A percentile compares a stretch with the other conserved stretches of the same genome.
These are phyloP conservation scores for Trichoderma reesei DNA, from an alignment of 495 filamentous ascomycete genomes.

Conservation along the genomic window DNA sequence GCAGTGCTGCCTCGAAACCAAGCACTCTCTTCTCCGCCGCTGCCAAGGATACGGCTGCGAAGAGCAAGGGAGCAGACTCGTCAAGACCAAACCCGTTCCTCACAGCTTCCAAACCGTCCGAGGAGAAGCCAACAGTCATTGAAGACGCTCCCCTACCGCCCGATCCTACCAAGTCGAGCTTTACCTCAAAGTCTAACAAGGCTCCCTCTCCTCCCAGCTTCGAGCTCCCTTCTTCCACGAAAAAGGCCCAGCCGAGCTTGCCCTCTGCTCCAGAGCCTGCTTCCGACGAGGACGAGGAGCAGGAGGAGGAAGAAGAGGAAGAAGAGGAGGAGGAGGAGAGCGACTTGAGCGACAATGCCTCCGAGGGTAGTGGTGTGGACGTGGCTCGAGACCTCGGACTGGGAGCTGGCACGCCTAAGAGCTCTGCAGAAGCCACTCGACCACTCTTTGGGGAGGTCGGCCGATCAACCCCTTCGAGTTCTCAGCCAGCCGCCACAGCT, in stretches of 20 bases:
- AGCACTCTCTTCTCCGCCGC: background rate
- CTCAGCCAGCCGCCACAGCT: constrained; percentile 51
- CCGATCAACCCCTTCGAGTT: constrained; percentile 47
- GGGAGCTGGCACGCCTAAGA: constrained; percentile 16
- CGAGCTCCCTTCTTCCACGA: background rate
- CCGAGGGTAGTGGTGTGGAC: constrained; percentile 53
- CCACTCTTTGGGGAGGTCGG: constrained; percentile 58
- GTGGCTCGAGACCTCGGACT: constrained; percentile 51
- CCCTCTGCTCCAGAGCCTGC: constrained; percentile 18
- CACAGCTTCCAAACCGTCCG: constrained; percentile 12
- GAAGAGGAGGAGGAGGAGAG: constrained; percentile 32
- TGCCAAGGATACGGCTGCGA: background rate
- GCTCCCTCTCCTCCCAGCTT: constrained; percentile 10
- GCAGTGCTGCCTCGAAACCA: background rate
- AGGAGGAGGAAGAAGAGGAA: constrained; percentile 32
- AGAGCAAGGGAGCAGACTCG: background rate
- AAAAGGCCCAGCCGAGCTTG: background rate
- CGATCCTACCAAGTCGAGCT: constrained; percentile 29
- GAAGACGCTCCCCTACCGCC: constrained; percentile 33
- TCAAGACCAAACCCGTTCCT: background rate
- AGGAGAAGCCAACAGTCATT: constrained; percentile 14
- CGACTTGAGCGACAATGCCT: constrained; percentile 33
- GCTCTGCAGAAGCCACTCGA: constrained; percentile 13
- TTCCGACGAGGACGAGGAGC: constrained; percentile 24
- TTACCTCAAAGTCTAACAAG: constrained; percentile 20